phyloP scores from a whole-genome alignment of 2,329 filamentous ascomycete species.

The Fusarium gaditjirri region DNA sequence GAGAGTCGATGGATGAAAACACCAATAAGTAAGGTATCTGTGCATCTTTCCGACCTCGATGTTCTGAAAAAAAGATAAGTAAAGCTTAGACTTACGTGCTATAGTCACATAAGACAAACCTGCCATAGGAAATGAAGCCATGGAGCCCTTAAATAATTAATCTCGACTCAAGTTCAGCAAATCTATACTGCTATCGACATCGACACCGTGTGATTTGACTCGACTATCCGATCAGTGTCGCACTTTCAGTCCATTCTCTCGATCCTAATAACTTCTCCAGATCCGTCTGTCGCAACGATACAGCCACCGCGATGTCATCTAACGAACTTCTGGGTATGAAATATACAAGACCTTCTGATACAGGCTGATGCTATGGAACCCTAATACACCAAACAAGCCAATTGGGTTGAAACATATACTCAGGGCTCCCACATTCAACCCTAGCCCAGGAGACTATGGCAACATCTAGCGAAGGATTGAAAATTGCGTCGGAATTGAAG shows the following conservation, averaged over 20 bases:
- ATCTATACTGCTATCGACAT: too few species aligned
- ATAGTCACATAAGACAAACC: too few species aligned
- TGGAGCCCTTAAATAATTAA: neutral
- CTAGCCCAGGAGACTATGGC: neutral
- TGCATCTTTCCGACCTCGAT: neutral
- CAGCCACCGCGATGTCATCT: neutral
- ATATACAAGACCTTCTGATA: neutral
- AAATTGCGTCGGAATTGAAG: neutral
- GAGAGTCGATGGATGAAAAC: neutral
- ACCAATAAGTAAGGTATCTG: neutral
- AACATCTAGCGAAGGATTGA: neutral
- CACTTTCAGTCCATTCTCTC: neutral
- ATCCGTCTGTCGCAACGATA: neutral
- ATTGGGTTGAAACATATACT: neutral
- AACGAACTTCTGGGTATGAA: neutral
- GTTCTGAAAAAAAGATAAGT: neutral
- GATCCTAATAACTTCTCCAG: neutral
- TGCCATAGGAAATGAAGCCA: too few species aligned
- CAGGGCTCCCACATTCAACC: too few species aligned
- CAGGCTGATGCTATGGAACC: neutral
- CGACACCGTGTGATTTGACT: neutral
- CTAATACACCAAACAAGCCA: neutral
- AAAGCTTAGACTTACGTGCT: too few species aligned
- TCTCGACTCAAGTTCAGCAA: too few species aligned
- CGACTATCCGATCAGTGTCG: accelerated